A percentile compares a stretch with the other conserved stretches of the same genome.
phyloP scores from a whole-genome alignment of 208 protist species.

The Wallacemonas collosoma region DNA sequence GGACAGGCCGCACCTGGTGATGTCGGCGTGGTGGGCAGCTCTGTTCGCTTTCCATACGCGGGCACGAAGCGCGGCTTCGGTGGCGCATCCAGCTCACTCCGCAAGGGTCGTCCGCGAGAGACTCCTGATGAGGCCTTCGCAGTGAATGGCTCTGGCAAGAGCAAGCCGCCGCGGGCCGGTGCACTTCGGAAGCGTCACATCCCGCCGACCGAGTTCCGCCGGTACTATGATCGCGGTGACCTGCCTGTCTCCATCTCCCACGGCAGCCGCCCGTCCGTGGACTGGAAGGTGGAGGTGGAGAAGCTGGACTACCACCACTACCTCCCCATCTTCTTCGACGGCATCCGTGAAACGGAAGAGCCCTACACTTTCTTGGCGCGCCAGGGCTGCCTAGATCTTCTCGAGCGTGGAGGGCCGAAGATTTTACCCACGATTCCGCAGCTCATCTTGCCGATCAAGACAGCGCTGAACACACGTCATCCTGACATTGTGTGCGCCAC shows the following conservation, averaged over 20 bases:
- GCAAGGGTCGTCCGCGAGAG: constrained; percentile 76
- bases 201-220: constrained; percentile 95
- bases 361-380: constrained; percentile 98
- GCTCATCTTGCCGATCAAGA: constrained; percentile 99
- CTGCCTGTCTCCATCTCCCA: constrained; percentile 97
- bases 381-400: constrained; percentile 95
- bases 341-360: constrained; percentile 97
- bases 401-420: constrained; percentile 95
- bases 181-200: constrained; percentile 85
- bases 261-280: constrained; percentile 72
- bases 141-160: constrained; percentile 75
- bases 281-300: constrained; percentile 98
- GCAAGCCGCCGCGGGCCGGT: constrained; percentile 83
- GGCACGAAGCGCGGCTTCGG: constrained; percentile 79
- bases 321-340: constrained; percentile 99
- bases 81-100: constrained; percentile 87
- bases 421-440: constrained; percentile 98
- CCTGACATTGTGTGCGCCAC: constrained; percentile 97
- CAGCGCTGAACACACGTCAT: constrained; percentile 98
- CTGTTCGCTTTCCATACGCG: constrained; percentile 68
- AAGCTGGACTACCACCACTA: constrained; percentile 99
- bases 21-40: constrained; percentile 24
- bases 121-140: constrained; percentile 72
- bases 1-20: constrained; percentile 19
- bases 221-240: constrained; percentile 98